These are phyloP conservation scores for Tephrocybe sp. DNA, from an alignment of 768 basidiomycete genomes.

Conservation along the genomic window DNA sequence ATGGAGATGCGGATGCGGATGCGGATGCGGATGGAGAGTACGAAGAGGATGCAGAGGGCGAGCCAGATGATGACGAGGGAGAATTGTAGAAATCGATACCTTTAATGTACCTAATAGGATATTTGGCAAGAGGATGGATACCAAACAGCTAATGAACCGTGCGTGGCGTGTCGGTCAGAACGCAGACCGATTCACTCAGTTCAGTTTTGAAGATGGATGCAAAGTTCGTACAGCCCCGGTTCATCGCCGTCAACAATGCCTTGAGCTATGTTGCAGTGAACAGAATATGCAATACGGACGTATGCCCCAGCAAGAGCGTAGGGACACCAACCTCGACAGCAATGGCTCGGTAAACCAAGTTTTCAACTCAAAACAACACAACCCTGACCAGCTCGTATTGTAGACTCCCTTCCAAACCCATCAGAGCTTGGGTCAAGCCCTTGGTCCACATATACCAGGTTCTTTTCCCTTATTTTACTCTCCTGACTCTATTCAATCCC, in stretches of 20 bases:
- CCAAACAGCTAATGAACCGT: conserved; percentile 27
- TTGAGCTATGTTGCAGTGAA: conserved; percentile 41
- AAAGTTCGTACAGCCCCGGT: conserved; percentile 36
- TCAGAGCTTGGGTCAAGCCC: conserved; percentile 61
- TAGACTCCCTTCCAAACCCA: conserved; percentile 52
- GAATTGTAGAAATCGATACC: conserved; percentile 21
- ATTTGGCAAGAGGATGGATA: conserved; percentile 22
- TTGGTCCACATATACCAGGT: conserved; percentile 49
- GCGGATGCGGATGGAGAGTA: conserved; percentile 34
- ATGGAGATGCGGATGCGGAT: conserved; percentile 29
- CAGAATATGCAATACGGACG: conserved; percentile 60
- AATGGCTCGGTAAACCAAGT: conserved; percentile 53
- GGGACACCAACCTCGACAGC: conserved; percentile 55
- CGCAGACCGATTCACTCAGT: conserved; percentile 25
- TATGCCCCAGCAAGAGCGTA: conserved; percentile 46
- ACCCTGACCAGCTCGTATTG: conserved; percentile 25
- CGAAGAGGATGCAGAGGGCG: conserved; percentile 44
- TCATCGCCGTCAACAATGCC: conserved; percentile 17
- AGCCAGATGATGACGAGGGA: conserved; percentile 29
- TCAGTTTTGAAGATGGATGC: conserved; percentile 34
- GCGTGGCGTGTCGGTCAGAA: conserved; percentile 9
- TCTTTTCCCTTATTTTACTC: conserved; percentile 24
- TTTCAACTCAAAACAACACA: conserved; percentile 21
- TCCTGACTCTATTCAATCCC: conserved; percentile 32
- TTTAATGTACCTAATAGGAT: conserved; percentile 12